Base-by-base conservation (phyloP, 2,329 filamentous ascomycete species). In the Penicillium griseofulvum region DNA sequence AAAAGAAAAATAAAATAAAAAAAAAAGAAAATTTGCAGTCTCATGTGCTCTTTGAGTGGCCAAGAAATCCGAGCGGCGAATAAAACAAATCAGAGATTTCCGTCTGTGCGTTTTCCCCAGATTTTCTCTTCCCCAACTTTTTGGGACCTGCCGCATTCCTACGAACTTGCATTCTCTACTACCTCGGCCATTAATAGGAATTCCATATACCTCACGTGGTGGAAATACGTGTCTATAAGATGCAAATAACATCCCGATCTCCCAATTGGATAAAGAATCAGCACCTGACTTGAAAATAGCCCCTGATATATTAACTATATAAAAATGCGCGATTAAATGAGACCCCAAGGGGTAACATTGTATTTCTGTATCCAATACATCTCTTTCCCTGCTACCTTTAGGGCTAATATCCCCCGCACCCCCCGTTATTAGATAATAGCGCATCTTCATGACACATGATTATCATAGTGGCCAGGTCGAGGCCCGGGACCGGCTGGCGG, bases 61-160 rank as follows among this genome's bases (percentile, higher is more conserved):
- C 49, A 45, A 57, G 31, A 22, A 42, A 59, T 58, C 63, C 63
- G 62, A 63, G 28, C 51, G 59, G 62, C 33, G 24, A 4, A 19
- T 6, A 14, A 14, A 19, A 19, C 64, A 52, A 65, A 62, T 62
- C 52, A 62, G 1, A 2, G 1, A 0, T 11, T 29, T 9, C 9
- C 12, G 37, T 52, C 34, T 45, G 42, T 52, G 17, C 41, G 43
- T 33, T 57, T 66, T 65, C 64, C 64, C 64, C 64, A 63, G 64
- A 64, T 65, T 65, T 64, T 61, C 56, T 43, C n/a, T 64, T 62
- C 64, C 64, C 63, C 63, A 52, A 43, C 29, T 31, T 43, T 49
- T 24, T 33, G 28, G 28, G 28, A 29, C 28, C 28, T 29, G 28
- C 10, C 28, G 9, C 11, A n/a, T n/a, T n/a, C n/a, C n/a, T n/a